Evolutionary conservation across 305 asterid species (phyloP), one percentile per base, ranked within the genome.

Genomic region (Fraxinus dipetala): DNA sequence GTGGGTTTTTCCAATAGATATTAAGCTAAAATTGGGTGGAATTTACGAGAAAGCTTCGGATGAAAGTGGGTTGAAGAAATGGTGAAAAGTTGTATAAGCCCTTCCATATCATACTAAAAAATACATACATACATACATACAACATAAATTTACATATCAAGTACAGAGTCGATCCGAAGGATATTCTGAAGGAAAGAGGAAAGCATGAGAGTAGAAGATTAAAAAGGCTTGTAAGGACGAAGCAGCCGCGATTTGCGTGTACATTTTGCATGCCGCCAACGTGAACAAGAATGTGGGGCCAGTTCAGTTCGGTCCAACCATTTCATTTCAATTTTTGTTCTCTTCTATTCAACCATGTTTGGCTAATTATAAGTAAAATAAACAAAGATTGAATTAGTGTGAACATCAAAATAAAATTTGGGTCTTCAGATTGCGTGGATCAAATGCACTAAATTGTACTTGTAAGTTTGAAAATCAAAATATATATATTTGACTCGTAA

Each of bases 261-360:
- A 22, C 82, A 43, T 67, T 72, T 6, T 51, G 35, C 75, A 56
- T 35, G 76, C 79, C 48, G 82, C 79, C 79, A 82, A 16, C 82
- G 74, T 78, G 85, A 80, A 70, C 78, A 24, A 43, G 78, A 26
- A 67, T 3, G 18, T 4, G 18, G 74, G 38, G 18, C 74, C 38
- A 67, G 36, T 67, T 3, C 74, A 1, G 3, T 67, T 30, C 74
- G 74, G 38, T 67, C 74, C 74, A 30, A 28, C 22, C 74, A 30
- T 63, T 22, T 24, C 72, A 24, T 22, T 45, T 13, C 16, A 0
- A 0, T 11, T 43, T 10, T 43, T 43, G 6, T 35, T 36, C 43
- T 36, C 11, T 40, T 11, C 16, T 43, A n/a, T 38, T 38, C 45
- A 7, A 38, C 45, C 45, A 38, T 38, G 45, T 38, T 38, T 43